Percentiles rank a stretch among this genome's conserved stretches.
These are phyloP conservation scores for Begonia peltatifolia DNA, from an alignment of 306 rosid genomes.

Conservation along the genomic window DNA sequence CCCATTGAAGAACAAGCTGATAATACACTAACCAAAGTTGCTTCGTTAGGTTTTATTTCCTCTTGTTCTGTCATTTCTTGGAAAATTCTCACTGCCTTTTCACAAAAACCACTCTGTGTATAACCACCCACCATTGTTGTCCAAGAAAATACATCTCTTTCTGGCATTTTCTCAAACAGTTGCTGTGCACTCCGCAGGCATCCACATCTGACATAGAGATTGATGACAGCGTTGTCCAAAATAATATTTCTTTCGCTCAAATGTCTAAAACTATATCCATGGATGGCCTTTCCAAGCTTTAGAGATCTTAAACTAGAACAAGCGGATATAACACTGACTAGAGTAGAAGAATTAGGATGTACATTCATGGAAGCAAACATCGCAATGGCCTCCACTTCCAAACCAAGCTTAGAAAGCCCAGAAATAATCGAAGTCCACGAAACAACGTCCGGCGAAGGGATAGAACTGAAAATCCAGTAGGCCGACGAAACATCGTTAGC, in stretches of 20 bases:
- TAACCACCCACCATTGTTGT: constrained; percentile 63
- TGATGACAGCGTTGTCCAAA: constrained; percentile 49
- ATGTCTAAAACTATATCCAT: constrained; percentile 34
- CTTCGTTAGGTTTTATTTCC: constrained; percentile 30
- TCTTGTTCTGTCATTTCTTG: constrained; percentile 35
- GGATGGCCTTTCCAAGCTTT: constrained; percentile 39
- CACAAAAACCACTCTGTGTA: constrained; percentile 34
- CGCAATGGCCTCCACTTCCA: constrained; percentile 33
- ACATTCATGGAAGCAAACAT: constrained; percentile 25
- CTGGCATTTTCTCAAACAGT: constrained; percentile 26
- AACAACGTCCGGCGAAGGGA: constrained; percentile 24
- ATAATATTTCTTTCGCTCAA: constrained; percentile 25
- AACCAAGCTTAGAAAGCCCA: constrained; percentile 51
- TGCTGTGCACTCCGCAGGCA: constrained; percentile 19
- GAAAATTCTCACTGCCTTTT: constrained; percentile 46
- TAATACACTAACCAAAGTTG: constrained; percentile 51
- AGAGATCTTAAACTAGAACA: constrained; percentile 36
- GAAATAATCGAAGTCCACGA: constrained; percentile 82
- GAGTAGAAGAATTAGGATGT: constrained; percentile 50
- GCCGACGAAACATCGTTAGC: too few relatives aligned
- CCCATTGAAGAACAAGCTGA: constrained; percentile 53
- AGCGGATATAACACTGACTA: constrained; percentile 56
- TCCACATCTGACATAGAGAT: constrained; percentile 65
- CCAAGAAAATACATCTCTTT: constrained; percentile 53
- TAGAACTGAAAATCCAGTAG: too few relatives aligned